A percentile compares a stretch with the other conserved stretches of the same genome.
Evolutionary conservation across 2,329 filamentous ascomycete species (phyloP).

Genomic region (Exophiala bonariae): DNA sequence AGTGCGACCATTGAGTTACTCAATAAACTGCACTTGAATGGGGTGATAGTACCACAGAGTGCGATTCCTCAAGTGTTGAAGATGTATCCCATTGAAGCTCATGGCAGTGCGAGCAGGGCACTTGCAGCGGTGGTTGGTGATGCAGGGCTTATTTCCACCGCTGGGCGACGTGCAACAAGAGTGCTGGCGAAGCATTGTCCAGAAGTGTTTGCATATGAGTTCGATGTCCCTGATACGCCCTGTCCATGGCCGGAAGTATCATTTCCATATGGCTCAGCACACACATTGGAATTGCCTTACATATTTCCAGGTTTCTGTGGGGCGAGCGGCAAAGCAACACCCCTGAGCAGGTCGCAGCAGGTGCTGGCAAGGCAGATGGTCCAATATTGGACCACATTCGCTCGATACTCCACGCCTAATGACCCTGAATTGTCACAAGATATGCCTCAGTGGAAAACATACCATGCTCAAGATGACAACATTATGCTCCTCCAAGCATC

Average conservation of each 20-base stretch:
- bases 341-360: slow-evolving; percentile 3
- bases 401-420: slow-evolving; percentile 1
- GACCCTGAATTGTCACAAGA: neutral
- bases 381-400: slow-evolving; percentile 1
- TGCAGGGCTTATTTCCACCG: slow-evolving; percentile 2
- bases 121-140: slow-evolving; percentile 6
- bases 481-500: neutral
- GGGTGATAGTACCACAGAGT: too few species aligned
- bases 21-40: too few species aligned
- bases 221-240: slow-evolving; percentile 6
- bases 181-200: neutral
- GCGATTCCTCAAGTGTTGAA: neutral
- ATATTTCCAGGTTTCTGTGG: slow-evolving; percentile 7
- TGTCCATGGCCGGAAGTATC: slow-evolving; percentile 3
- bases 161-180: slow-evolving; percentile 1
- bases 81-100: neutral
- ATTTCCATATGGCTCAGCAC: slow-evolving; percentile 6
- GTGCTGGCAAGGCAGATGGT: slow-evolving; percentile 7
- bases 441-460: neutral
- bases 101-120: neutral
- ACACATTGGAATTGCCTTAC: slow-evolving; percentile 3
- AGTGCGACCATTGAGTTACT: neutral
- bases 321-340: neutral
- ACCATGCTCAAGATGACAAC: slow-evolving; percentile 1
- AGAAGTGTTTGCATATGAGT: slow-evolving; percentile 4